Conservation (phyloP, 306 rosid species). For the Astragalus membranaceus region DNA sequence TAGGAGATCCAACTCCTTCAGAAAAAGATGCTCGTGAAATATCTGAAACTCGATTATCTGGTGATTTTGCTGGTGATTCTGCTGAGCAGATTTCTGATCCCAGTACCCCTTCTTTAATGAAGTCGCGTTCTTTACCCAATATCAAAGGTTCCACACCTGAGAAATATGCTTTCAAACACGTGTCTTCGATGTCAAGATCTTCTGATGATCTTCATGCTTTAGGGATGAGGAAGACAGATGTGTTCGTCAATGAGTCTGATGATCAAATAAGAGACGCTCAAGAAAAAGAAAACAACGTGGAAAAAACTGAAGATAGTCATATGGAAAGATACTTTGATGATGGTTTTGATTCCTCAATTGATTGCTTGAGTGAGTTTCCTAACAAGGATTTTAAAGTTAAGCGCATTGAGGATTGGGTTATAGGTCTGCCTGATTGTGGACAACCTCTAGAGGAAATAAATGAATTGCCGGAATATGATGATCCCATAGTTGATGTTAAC, state of each 20-base stretch:
- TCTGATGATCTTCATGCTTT: conserved; percentile 48
- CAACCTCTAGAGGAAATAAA: conserved; percentile 48
- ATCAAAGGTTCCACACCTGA: conserved; percentile 32
- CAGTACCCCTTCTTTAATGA: conserved; percentile 26
- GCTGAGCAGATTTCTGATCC: conserved; percentile 26
- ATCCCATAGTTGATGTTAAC: conserved; percentile 31
- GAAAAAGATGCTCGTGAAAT: conserved; percentile 49
- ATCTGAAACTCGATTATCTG: conserved; percentile 38
- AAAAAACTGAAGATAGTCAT: conserved; percentile 33
- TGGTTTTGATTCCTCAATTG: conserved; percentile 48
- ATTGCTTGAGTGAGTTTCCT: conserved; percentile 30
- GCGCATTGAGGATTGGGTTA: conserved; percentile 90
- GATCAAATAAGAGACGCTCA: conserved; percentile 35
- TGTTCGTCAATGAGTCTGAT: conserved; percentile 27
- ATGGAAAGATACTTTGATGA: conserved; percentile 42
- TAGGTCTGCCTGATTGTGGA: conserved; percentile 55
- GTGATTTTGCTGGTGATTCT: conserved; percentile 36
- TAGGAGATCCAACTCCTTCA: conserved; percentile 35
- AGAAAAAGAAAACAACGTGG: conserved; percentile 22
- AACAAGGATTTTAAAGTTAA: conserved; percentile 54
- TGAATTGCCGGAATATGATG: conserved; percentile 33
- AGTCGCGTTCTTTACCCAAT: conserved; percentile 59
- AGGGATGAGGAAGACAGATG: conserved; percentile 35
- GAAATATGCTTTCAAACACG: conserved; percentile 15
- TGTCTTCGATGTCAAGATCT: conserved; percentile 53